These are phyloP conservation scores for Cichorium intybus DNA, from an alignment of 140 eudicot genomes.

Conservation along the genomic window DNA sequence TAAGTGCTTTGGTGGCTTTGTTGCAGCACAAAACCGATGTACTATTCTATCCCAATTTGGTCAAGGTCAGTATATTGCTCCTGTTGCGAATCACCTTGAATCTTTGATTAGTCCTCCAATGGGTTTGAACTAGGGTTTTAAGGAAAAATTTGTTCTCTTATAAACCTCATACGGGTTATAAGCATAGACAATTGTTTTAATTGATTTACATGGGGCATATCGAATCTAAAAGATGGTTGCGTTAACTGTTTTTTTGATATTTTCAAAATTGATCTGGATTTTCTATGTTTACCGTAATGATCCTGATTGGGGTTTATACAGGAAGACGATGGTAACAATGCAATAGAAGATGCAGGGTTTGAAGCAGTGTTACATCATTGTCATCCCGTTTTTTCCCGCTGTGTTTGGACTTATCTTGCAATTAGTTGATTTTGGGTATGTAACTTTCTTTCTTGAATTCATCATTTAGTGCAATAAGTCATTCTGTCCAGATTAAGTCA, in stretches of 20 bases:
- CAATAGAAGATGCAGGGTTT: constrained; percentile 98
- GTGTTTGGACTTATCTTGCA: no score
- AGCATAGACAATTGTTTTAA: background rate
- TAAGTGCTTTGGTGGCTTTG: constrained; percentile 74
- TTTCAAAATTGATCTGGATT: background rate
- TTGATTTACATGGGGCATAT: no score
- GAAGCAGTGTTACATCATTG: no score
- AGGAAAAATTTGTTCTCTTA: background rate
- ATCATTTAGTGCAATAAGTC: no score
- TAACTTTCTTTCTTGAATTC: no score
- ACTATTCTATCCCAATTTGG: constrained; percentile 57
- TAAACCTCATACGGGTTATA: background rate
- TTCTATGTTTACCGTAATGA: background rate
- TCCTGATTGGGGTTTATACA: constrained; percentile 26
- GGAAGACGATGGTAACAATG: constrained; percentile 89
- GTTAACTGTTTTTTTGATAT: no score
- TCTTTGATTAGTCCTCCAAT: background rate
- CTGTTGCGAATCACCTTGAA: background rate
- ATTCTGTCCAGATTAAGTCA: no score
- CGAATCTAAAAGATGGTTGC: no score
- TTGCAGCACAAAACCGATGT: constrained; percentile 85
- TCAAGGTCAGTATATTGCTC: constrained; percentile 47
- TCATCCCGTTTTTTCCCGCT: no score
- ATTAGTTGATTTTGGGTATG: no score
- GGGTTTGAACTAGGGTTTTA: background rate